Conservation (phyloP, 306 rosid genomes). For the Cicer judaicum region DNA sequence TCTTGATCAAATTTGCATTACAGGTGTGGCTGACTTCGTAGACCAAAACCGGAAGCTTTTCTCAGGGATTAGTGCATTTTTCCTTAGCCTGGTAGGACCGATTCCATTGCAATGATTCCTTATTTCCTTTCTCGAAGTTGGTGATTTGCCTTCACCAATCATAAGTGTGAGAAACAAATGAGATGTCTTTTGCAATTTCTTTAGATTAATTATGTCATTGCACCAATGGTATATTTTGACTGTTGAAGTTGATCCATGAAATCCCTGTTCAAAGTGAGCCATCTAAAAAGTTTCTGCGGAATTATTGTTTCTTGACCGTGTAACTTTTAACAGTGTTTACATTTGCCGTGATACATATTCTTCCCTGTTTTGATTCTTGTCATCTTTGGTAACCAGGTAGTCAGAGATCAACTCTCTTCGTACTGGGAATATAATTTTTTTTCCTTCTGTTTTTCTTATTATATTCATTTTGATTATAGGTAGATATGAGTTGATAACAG, state of each 20-base stretch:
- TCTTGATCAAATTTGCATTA: conserved; percentile 39
- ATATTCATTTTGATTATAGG: conserved; percentile 20
- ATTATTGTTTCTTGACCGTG: background rate
- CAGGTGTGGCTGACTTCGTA: conserved; percentile 78
- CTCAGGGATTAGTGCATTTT: conserved; percentile 70
- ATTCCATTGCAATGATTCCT: conserved; percentile 35
- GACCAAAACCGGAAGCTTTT: conserved; percentile 75
- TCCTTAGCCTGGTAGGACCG: conserved; percentile 76
- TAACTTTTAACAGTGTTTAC: background rate
- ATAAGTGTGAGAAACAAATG: conserved; percentile 25
- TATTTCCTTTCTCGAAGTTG: conserved; percentile 17
- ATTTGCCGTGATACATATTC: background rate
- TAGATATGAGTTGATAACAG: background rate
- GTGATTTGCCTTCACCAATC: conserved; percentile 9
- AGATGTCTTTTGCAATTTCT: conserved; percentile 15
- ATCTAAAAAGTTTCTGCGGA: background rate
- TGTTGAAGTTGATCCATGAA: background rate
- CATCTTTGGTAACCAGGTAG: background rate
- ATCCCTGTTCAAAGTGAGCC: background rate
- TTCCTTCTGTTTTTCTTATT: background rate
- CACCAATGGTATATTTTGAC: background rate
- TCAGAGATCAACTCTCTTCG: background rate
- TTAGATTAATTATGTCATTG: conserved; percentile 20
- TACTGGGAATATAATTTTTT: background rate
- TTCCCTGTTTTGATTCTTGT: background rate